Conservation (phyloP, 208 protist genomes). For the Acanthamoeba castellanii region DNA sequence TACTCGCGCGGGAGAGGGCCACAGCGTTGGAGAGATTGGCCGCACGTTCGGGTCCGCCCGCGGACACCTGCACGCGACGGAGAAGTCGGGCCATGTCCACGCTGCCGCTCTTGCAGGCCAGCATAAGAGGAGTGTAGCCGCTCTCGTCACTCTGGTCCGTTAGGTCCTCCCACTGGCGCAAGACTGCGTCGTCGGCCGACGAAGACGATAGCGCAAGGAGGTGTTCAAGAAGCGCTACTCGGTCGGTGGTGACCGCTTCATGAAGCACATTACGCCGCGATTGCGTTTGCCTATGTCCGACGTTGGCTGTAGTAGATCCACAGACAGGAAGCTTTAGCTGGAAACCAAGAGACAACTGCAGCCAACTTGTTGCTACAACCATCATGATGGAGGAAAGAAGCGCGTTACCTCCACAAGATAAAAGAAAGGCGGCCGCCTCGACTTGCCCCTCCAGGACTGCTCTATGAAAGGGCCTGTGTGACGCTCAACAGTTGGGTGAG, state of each 20-base stretch:
- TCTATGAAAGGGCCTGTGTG: not conserved
- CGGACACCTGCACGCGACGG: not conserved
- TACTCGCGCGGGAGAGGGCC: too few relatives aligned
- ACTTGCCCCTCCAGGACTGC: not conserved
- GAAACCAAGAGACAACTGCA: too few relatives aligned
- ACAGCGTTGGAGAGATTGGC: not conserved
- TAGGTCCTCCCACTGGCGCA: not conserved
- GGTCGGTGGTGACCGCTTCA: not conserved
- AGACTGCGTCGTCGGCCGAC: not conserved
- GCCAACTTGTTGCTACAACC: too few relatives aligned
- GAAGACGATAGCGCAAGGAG: not conserved
- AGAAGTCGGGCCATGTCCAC: not conserved
- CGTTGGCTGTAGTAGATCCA: not conserved
- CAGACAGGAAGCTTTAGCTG: too few relatives aligned
- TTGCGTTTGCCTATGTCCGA: not conserved
- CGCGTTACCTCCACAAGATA: not conserved
- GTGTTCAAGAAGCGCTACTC: not conserved
- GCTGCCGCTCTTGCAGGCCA: not conserved
- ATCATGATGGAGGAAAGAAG: too few relatives aligned
- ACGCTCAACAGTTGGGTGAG: not conserved
- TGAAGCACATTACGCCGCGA: not conserved
- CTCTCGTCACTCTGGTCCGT: not conserved
- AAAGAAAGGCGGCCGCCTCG: not conserved
- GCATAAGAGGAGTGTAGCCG: not conserved
- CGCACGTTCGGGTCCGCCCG: too few relatives aligned